Evolutionary conservation across 1,284 basidiomycete genomes (phyloP).

Genomic region (Wallemia hederae): DNA sequence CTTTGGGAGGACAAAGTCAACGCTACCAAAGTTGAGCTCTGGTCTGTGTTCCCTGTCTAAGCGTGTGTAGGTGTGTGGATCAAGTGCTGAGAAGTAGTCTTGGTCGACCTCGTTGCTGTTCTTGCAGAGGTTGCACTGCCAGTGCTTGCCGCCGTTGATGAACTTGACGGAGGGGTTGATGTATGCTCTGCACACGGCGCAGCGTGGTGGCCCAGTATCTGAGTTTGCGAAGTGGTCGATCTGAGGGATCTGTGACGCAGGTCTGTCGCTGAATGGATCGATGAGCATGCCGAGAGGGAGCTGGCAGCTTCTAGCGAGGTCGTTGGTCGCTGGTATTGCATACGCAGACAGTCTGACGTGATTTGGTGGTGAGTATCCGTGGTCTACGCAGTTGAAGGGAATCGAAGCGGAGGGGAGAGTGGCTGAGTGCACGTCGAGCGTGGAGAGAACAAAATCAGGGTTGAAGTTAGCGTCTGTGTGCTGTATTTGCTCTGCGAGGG

Average conservation of each 20-base stretch:
- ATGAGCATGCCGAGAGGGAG: constrained; percentile 61
- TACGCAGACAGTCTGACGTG: constrained; percentile 36
- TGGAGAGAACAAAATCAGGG: background rate
- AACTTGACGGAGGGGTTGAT: constrained; percentile 86
- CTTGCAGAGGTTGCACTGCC: constrained; percentile 77
- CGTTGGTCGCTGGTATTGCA: constrained; percentile 45
- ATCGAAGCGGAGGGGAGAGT: background rate
- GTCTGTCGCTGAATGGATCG: constrained; percentile 65
- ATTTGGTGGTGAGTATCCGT: constrained; percentile 35
- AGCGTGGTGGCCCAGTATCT: constrained; percentile 48
- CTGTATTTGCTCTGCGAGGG: background rate
- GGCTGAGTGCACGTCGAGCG: background rate
- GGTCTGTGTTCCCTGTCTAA: constrained; percentile 56
- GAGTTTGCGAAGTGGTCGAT: constrained; percentile 25
- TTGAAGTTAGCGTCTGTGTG: background rate
- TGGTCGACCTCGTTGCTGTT: constrained; percentile 33
- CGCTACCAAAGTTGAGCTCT: constrained; percentile 66
- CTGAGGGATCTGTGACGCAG: constrained; percentile 53
- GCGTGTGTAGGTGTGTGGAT: constrained; percentile 38
- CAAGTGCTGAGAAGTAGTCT: constrained; percentile 54
- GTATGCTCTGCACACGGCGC: constrained; percentile 61
- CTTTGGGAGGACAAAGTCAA: constrained; percentile 62
- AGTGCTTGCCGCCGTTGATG: constrained; percentile 52
- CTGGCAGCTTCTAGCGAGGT: constrained; percentile 49
- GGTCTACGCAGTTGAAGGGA: background rate